A percentile compares a stretch with the other conserved stretches of the same genome.
Evolutionary conservation across 177 flowering plant genomes (phyloP).

Genomic region (Vitis hybrid): DNA sequence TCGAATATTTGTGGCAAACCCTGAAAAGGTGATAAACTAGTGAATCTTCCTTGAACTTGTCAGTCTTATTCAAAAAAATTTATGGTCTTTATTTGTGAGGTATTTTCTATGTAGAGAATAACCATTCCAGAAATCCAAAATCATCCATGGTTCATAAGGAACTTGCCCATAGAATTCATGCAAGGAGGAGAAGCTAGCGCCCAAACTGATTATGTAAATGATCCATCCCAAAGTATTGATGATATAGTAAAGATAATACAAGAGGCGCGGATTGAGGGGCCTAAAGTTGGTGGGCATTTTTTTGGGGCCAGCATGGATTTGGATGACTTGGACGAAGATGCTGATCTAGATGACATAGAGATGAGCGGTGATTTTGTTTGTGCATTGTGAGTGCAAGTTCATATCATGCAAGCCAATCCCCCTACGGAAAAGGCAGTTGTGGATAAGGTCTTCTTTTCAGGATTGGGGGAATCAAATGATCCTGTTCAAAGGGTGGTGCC

Average conservation of each 20-base stretch:
- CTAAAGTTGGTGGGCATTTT: constrained; percentile 22
- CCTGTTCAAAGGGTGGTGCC: background rate
- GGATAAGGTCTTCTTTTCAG: background rate
- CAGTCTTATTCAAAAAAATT: background rate
- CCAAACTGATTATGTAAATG: constrained; percentile 11
- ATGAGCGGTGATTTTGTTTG: constrained; percentile 81
- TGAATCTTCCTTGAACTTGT: background rate
- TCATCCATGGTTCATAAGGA: constrained; percentile 71
- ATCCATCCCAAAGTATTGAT: constrained; percentile 38
- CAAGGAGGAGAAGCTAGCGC: constrained; percentile 33
- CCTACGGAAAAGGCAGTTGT: background rate
- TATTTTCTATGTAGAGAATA: constrained; percentile 46
- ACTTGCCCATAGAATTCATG: constrained; percentile 49
- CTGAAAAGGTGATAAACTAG: constrained; percentile 51
- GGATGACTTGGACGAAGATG: constrained; percentile 74
- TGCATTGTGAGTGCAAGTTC: constrained; percentile 40
- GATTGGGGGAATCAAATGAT: constrained; percentile 3
- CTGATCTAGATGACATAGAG: constrained; percentile 65
- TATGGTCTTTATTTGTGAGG: background rate
- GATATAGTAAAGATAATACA: constrained; percentile 46
- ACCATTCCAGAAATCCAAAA: constrained; percentile 62
- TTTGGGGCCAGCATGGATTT: constrained; percentile 59
- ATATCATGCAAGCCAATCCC: no score
- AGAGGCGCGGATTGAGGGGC: constrained; percentile 44
- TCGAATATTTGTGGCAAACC: constrained; percentile 67